A percentile compares a stretch with the other conserved stretches of the same genome.
These are phyloP conservation scores for Nepenthes mirabilis DNA, from an alignment of 148 eudicot species.

Conservation along the genomic window DNA sequence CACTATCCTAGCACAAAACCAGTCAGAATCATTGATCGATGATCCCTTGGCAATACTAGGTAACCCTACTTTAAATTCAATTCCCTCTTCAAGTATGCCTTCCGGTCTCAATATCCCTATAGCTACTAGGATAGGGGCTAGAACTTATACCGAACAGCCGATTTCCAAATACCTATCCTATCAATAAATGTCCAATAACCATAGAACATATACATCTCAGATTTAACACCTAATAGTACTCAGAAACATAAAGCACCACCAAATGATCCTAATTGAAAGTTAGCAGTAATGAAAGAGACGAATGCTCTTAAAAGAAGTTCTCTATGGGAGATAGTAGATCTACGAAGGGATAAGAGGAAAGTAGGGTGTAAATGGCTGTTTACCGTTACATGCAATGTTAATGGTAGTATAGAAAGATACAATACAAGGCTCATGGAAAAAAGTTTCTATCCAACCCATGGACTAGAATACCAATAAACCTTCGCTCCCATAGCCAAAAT, in stretches of 20 bases:
- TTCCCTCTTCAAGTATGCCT: background rate
- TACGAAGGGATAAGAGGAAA: background rate
- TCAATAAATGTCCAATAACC: background rate
- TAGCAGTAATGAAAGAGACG: background rate
- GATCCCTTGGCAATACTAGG: background rate
- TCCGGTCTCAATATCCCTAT: background rate
- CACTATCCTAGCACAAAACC: background rate
- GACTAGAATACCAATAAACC: background rate
- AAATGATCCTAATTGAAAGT: slow-evolving; percentile 1
- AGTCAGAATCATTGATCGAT: background rate
- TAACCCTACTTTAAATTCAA: background rate
- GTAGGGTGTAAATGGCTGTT: slow-evolving; percentile 1
- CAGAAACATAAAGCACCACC: background rate
- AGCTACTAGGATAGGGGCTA: background rate
- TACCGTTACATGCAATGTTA: background rate
- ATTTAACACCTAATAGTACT: slow-evolving; percentile 3
- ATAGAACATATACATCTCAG: background rate
- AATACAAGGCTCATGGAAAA: no score
- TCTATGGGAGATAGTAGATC: background rate
- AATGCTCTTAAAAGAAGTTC: background rate
- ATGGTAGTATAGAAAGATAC: no score
- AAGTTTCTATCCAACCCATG: background rate
- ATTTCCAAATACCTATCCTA: background rate
- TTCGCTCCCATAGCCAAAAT: slow-evolving; percentile 4
- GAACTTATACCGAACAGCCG: background rate